Percentiles rank a stretch among this genome's conserved stretches.
Conservation (phyloP, 768 basidiomycete species). For the Epithele typhae region DNA sequence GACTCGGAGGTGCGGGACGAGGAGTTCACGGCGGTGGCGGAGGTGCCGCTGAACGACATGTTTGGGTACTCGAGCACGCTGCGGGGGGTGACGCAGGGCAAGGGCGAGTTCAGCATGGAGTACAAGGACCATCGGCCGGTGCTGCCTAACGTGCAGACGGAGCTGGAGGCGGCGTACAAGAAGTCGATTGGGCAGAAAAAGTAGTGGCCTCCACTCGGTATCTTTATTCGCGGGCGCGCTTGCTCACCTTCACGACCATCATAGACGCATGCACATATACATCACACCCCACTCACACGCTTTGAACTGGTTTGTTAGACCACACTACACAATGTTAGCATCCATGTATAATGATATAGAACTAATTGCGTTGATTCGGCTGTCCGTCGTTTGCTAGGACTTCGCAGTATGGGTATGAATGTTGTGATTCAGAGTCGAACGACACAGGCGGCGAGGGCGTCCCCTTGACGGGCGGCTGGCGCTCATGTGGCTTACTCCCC, state of each 20-base stretch:
- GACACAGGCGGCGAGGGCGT: too few species aligned
- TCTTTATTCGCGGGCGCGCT: too few species aligned
- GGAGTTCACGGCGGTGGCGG: slow-evolving; percentile 88
- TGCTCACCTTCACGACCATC: too few species aligned
- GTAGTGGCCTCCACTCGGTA: slow-evolving; percentile 29
- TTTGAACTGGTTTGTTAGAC: neutral
- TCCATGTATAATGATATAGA: slow-evolving; percentile 9
- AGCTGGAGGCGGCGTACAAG: slow-evolving; percentile 82
- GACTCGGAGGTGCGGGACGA: slow-evolving; percentile 97
- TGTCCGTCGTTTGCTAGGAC: too few species aligned
- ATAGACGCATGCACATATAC: too few species aligned
- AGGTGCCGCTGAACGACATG: slow-evolving; percentile 97
- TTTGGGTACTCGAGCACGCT: slow-evolving; percentile 95
- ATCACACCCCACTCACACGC: neutral
- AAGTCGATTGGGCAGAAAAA: slow-evolving; percentile 76
- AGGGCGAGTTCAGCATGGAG: slow-evolving; percentile 84
- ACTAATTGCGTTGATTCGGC: too few species aligned
- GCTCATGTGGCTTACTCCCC: too few species aligned
- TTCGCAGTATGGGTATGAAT: too few species aligned
- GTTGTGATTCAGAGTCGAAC: too few species aligned
- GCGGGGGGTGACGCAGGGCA: slow-evolving; percentile 93
- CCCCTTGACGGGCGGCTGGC: too few species aligned
- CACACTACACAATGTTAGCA: slow-evolving; percentile 4
- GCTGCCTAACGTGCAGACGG: slow-evolving; percentile 80
- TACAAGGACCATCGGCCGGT: slow-evolving; percentile 85